Evolutionary conservation across 2,329 filamentous ascomycete genomes (phyloP), one percentile per base, ranked within the genome.

Genomic region (Penicillium brevicompactum): DNA sequence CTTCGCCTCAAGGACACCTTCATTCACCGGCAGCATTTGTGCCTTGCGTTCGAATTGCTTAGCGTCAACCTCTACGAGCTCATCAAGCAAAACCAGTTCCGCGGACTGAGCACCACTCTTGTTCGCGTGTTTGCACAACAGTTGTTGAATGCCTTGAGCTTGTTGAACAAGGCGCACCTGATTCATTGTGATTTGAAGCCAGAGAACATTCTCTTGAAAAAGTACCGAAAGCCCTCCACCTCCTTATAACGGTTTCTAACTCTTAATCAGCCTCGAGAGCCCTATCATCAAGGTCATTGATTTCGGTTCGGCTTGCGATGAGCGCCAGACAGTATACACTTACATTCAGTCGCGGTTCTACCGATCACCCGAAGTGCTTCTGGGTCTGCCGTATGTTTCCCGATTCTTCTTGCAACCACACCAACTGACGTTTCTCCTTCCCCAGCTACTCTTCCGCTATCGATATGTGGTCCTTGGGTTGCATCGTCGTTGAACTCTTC

Each of bases 261-360:
- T 18, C n/a, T 27, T 45, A 48, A 42, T 21, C 58, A 87, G 85
- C 71, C 86, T 99, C 41, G 94, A 99, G 74, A 97, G 93, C 68
- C 94, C 94, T 3, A 97, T 99, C 64, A 99, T 99, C 83, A 99
- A 99, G 76, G 97, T 99, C 69, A 99, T 99, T 73, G 94, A 99
- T 81, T 99, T 99, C 71, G 94, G 94, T 42, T 99, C 94, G 37
- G 94, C 94, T 13, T 99, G 94, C 74, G 94, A 99, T 73, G 94
- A 99, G 77, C 87, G 94, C 48, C 94, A 99, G 74, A 99, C 94
- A 0, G 94, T 99, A 27, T 99, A 99, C 74, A 99, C 94, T 5
- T 99, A 99, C 73, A 99, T 99, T 58, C 94, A 99, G 74, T 99
- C 94, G 9, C 85, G 94, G 66, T 99, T 99, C 76, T 99, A 99